Percentiles rank a stretch among this genome's conserved stretches.
Conservation (phyloP, 2,329 filamentous ascomycete genomes). For the Ophiostoma sp. region DNA sequence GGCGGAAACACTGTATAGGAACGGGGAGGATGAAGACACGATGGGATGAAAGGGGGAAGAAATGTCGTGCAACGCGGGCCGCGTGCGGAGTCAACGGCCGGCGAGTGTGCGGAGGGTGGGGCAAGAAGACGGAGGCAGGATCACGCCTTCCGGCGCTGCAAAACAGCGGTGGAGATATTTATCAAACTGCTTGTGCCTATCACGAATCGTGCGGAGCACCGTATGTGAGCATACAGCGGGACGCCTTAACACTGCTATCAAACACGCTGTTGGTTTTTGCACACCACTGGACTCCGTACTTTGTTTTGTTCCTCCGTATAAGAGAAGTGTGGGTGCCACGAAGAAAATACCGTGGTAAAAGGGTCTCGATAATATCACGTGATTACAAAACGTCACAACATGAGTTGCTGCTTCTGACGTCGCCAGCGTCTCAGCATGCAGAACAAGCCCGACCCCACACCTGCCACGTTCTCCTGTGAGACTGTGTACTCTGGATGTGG, state of each 20-base stretch:
- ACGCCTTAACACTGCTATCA: background rate
- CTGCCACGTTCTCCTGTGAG: constrained; percentile 22
- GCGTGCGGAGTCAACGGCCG: background rate
- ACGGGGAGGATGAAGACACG: background rate
- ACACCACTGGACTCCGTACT: no score
- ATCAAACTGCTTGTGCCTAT: no score
- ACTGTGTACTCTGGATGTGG: no score
- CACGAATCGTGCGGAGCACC: no score
- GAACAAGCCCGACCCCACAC: background rate
- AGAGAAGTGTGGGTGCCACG: no score
- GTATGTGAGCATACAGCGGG: no score
- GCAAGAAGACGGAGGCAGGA: background rate
- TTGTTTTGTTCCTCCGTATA: no score
- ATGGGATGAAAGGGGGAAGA: background rate
- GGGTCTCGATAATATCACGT: background rate
- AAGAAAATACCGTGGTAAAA: no score
- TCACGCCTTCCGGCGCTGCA: background rate
- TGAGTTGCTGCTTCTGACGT: background rate
- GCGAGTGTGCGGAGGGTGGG: background rate
- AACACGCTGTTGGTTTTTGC: no score
- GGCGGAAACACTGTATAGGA: background rate
- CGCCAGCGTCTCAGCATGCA: background rate
- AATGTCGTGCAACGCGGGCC: background rate
- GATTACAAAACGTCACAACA: background rate
- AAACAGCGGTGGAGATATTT: background rate